Conservation (phyloP, 2,329 filamentous ascomycete species). For the Alternaria metachromatica region DNA sequence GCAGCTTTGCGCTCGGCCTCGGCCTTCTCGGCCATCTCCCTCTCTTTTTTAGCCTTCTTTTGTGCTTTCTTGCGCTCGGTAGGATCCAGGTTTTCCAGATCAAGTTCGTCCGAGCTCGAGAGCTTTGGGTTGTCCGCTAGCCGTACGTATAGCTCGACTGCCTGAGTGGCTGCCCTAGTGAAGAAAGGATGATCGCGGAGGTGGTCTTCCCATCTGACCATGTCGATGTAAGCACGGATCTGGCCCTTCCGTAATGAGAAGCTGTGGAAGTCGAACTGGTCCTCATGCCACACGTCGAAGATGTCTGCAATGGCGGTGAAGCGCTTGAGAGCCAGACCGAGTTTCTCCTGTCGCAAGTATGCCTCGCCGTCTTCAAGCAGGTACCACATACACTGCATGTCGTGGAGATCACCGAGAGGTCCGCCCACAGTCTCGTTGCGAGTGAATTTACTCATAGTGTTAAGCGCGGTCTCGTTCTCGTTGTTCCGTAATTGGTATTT, state of each 20-base stretch:
- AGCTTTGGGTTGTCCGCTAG: slow-evolving; percentile 77
- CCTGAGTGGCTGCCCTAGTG: slow-evolving; percentile 79
- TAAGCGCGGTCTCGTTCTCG: slow-evolving; percentile 82
- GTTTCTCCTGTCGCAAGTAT: slow-evolving; percentile 80
- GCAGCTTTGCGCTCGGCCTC: slow-evolving; percentile 81
- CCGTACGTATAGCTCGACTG: slow-evolving; percentile 79
- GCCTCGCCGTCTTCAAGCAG: slow-evolving; percentile 94
- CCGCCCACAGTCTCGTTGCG: slow-evolving; percentile 87
- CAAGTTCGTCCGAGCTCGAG: slow-evolving; percentile 66
- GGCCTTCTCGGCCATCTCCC: slow-evolving; percentile 73
- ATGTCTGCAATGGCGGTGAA: slow-evolving; percentile 89
- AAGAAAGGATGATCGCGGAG: slow-evolving; percentile 94
- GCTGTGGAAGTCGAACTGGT: slow-evolving; percentile 98
- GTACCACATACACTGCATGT: slow-evolving; percentile 99
- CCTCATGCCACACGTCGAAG: slow-evolving; percentile 97
- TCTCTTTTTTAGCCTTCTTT: slow-evolving; percentile 89
- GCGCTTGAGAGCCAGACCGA: slow-evolving; percentile 87
- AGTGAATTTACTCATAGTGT: slow-evolving; percentile 93
- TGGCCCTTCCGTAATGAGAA: slow-evolving; percentile 98
- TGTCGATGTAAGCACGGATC: slow-evolving; percentile 91
- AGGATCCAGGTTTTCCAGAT: slow-evolving; percentile 58
- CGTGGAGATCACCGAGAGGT: slow-evolving; percentile 86
- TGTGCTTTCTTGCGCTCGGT: slow-evolving; percentile 83
- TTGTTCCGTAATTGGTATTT: slow-evolving; percentile 96
- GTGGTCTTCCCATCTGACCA: slow-evolving; percentile 95